phyloP scores from a whole-genome alignment of 2,329 filamentous ascomycete species.

The Aureobasidium subglaciale region DNA sequence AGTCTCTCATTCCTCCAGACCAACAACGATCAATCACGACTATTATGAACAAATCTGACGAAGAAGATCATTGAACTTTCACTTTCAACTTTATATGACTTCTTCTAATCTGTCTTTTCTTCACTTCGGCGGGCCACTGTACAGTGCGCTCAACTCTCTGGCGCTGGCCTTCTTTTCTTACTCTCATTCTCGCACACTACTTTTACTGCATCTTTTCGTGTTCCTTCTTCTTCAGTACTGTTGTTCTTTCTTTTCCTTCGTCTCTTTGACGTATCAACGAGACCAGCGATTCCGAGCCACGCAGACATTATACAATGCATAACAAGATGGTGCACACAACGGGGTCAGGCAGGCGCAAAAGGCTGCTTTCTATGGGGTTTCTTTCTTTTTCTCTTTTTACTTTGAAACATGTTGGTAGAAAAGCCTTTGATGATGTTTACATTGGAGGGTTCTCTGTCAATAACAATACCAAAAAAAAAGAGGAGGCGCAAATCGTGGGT shows the following conservation, averaged over 20 bases:
- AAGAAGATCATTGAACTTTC: conserved; percentile 3
- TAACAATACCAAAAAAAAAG: background rate
- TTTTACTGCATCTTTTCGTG: background rate
- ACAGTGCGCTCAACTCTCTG: background rate
- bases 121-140: background rate
- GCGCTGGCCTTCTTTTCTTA: background rate
- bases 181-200: background rate
- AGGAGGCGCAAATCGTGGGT: background rate
- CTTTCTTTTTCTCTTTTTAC: background rate
- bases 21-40: background rate
- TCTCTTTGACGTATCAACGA: conserved; percentile 8
- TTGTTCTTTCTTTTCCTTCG: background rate
- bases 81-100: background rate
- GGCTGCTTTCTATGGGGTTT: background rate
- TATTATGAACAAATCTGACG: conserved; percentile 1
- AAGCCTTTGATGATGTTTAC: background rate
- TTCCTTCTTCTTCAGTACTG: background rate
- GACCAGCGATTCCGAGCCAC: conserved; percentile 1
- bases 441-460: background rate
- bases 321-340: background rate
- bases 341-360: background rate
- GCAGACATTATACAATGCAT: conserved; percentile 4
- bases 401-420: background rate
- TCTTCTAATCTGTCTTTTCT: conserved; percentile 7
- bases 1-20: background rate